Evolutionary conservation across 2,329 filamentous ascomycete species (phyloP), one percentile per base, ranked within the genome.

Genomic region (Colletotrichum neosansevieriae): DNA sequence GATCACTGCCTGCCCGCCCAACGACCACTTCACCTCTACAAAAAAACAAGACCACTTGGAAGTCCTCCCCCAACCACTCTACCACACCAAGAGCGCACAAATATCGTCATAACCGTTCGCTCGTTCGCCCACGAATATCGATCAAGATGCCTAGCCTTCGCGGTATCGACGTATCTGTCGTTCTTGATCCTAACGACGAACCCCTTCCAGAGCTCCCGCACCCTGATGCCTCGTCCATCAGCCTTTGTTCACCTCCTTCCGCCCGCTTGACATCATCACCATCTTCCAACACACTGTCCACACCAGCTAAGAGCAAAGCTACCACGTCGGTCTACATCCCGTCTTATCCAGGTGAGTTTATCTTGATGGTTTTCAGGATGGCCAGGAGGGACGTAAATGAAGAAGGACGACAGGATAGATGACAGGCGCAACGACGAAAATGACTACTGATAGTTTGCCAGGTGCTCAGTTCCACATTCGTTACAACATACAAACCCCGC

Each of bases 321-420:
- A 80, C 75, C 4, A 77, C 84, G 21, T 86, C 87, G 1, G 86
- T 89, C 38, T 89, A 89, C 71, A 81, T 89, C 12, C 85, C 87
- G 2, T 88, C 86, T 0, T 73, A 81, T 3, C 81, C 86, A 74
- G 86, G 86, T 87, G 74, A 64, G 75, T 40, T 6, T 38, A 12
- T 38, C 13, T 15, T 15, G 36, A 13, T 38, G 10, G 11, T 38
- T 15, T 38, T 6, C 12, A 38, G 36, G 36, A 38, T 3, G 11
- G 11, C 36, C 10, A 38, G 36, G 13, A 38, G 9, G 36, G 10
- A 38, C 36, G 36, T 15, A 4, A 15, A 15, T 12, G 5, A 38
- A 38, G 12, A 38, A 12, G 9, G 34, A 38, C 36, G 36, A 15
- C 36, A 38, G 5, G 11, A 15, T 15, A 11, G 36, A 38, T 15